These are phyloP conservation scores for Candida vartiovaarae DNA, from an alignment of 805 yeast species.

Conservation along the genomic window DNA sequence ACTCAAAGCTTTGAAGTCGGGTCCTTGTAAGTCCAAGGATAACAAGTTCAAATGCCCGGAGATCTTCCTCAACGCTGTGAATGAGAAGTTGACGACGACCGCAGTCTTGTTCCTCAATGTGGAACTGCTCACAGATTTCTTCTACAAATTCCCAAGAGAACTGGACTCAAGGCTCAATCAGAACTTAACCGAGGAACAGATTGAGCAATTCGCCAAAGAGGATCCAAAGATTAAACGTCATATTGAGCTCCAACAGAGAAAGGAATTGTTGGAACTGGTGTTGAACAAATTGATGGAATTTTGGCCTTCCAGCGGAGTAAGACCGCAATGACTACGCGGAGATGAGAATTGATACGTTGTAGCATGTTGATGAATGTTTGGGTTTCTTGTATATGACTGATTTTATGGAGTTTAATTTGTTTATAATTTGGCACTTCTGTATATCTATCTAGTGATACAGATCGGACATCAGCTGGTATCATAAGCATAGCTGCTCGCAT, in stretches of 20 bases:
- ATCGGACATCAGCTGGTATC: too few relatives aligned
- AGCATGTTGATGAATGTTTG: neutral
- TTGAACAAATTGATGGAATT: constrained; percentile 64
- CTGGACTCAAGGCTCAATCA: constrained; percentile 68
- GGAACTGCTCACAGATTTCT: constrained; percentile 88
- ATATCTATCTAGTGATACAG: neutral
- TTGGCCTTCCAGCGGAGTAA: constrained; percentile 29
- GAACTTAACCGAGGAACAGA: constrained; percentile 62
- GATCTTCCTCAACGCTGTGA: constrained; percentile 83
- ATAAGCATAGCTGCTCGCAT: too few relatives aligned
- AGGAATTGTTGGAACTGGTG: constrained; percentile 81
- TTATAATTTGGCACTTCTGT: neutral
- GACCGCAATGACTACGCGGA: constrained; percentile 4
- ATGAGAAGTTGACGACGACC: constrained; percentile 86
- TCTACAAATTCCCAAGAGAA: constrained; percentile 93
- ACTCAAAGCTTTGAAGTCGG: constrained; percentile 64
- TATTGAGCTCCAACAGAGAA: constrained; percentile 88
- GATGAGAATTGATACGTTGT: neutral
- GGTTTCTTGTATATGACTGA: neutral
- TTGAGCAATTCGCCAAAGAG: constrained; percentile 88
- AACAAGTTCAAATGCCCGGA: constrained; percentile 93
- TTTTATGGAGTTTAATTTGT: neutral
- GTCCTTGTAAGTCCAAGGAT: constrained; percentile 68
- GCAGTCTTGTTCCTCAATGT: constrained; percentile 91
- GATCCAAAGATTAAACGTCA: constrained; percentile 83